Conservation (phyloP, 1,284 basidiomycete genomes). For the Xerocomus nothofagi region DNA sequence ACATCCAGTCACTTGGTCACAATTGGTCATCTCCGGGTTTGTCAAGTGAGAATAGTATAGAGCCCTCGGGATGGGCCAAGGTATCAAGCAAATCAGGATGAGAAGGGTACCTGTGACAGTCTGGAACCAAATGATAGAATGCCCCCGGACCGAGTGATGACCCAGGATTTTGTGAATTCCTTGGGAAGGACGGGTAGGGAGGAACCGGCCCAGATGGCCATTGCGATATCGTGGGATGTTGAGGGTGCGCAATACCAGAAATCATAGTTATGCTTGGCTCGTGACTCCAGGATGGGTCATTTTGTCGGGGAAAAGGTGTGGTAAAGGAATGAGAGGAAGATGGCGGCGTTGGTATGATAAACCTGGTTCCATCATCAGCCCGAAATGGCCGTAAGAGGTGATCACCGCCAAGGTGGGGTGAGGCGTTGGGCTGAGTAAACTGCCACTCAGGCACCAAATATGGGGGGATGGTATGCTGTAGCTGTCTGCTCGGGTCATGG, state of each 20-base stretch:
- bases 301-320: slow-evolving; percentile 1
- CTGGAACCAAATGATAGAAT: slow-evolving; percentile 7
- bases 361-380: slow-evolving; percentile 1
- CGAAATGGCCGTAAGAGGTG: slow-evolving; percentile 2
- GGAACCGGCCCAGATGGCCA: slow-evolving; percentile 5
- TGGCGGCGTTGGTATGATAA: background rate
- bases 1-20: slow-evolving; percentile 1
- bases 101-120: slow-evolving; percentile 1
- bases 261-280: background rate
- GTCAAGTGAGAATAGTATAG: slow-evolving; percentile 2
- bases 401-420: background rate
- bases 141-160: background rate
- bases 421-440: background rate
- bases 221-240: slow-evolving; percentile 4
- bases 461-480: background rate
- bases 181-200: background rate
- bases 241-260: background rate
- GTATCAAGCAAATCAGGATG: background rate
- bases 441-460: slow-evolving; percentile 11
- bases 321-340: slow-evolving; percentile 1
- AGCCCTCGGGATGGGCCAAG: slow-evolving; percentile 3
- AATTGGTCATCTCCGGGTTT: background rate
- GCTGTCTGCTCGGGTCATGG: slow-evolving; percentile 2
- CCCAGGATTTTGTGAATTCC: background rate
- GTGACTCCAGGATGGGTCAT: background rate